phyloP scores from a whole-genome alignment of 2,329 filamentous ascomycete species.

The Colletotrichum phormii region DNA sequence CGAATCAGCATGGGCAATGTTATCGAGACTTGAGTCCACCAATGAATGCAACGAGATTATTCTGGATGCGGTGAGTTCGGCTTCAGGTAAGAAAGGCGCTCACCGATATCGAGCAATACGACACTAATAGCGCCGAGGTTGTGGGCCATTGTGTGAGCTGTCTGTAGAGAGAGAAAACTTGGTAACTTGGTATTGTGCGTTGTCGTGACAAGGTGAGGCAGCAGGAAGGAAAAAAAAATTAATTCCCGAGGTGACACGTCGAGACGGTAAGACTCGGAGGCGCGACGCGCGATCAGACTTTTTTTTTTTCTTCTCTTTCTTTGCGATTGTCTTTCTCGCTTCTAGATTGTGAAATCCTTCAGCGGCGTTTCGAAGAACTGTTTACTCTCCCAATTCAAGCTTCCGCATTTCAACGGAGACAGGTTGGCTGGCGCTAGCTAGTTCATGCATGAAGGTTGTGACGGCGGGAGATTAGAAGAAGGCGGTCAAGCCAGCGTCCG shows the following conservation, averaged over 20 bases:
- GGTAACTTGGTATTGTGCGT: conserved; percentile 1
- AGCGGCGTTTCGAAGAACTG: conserved; percentile 12
- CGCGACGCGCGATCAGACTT: conserved; percentile 22
- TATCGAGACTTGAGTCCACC: conserved; percentile 4
- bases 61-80: conserved; percentile 6
- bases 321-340: not conserved
- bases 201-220: not conserved
- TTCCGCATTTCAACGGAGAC: conserved; percentile 21
- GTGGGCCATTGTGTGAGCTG: conserved; percentile 45
- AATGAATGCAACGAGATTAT: not conserved
- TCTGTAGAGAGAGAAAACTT: not conserved
- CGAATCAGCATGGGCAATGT: conserved; percentile 23
- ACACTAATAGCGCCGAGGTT: conserved; percentile 53
- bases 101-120: conserved; percentile 70
- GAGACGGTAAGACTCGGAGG: conserved; percentile 8
- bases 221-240: not conserved
- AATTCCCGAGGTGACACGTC: not conserved
- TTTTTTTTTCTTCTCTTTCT: not conserved
- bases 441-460: conserved; percentile 29
- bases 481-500: conserved; percentile 35
- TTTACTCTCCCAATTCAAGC: conserved; percentile 3
- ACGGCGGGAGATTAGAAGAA: conserved; percentile 32
- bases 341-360: conserved; percentile 5
- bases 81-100: conserved; percentile 42
- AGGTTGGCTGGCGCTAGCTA: not conserved